A percentile compares a stretch with the other conserved stretches of the same genome.
Conservation (phyloP, 345 rosid genomes). For the Gossypium raimondii region DNA sequence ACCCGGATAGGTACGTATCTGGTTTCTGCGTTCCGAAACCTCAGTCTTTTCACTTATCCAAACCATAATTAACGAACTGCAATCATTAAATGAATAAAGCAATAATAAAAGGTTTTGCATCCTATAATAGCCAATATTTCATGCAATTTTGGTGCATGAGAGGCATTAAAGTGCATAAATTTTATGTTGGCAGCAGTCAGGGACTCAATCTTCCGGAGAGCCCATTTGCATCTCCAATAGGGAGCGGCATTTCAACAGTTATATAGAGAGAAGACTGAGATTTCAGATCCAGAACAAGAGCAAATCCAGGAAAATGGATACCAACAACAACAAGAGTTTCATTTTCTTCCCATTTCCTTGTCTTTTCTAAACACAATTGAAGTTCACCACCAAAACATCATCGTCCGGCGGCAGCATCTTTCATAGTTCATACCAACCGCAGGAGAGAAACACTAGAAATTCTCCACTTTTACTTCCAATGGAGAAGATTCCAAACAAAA, state of each 20-base stretch:
- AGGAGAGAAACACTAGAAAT: constrained; percentile 25
- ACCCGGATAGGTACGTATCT: constrained; percentile 54
- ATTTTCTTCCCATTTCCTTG: constrained; percentile 10
- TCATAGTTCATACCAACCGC: constrained; percentile 23
- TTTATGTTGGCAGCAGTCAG: constrained; percentile 37
- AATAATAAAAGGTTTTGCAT: too few relatives aligned
- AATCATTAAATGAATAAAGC: too few relatives aligned
- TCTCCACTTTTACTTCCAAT: constrained; percentile 22
- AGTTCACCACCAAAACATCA: constrained; percentile 19
- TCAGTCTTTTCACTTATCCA: too few relatives aligned
- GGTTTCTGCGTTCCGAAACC: background rate
- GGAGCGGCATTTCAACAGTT: constrained; percentile 63
- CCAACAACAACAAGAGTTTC: constrained; percentile 10
- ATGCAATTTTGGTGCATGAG: background rate
- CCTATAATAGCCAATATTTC: too few relatives aligned
- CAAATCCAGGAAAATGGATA: background rate
- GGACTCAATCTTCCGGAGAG: constrained; percentile 81
- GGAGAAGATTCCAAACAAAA: constrained; percentile 31
- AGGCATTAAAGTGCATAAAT: background rate
- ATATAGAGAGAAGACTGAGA: constrained; percentile 34
- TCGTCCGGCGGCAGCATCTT: constrained; percentile 23
- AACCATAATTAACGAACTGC: too few relatives aligned
- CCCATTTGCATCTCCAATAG: constrained; percentile 64
- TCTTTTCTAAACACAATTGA: background rate
- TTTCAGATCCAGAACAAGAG: constrained; percentile 22